phyloP scores from a whole-genome alignment of 768 basidiomycete genomes.

The Hericium coralloides region DNA sequence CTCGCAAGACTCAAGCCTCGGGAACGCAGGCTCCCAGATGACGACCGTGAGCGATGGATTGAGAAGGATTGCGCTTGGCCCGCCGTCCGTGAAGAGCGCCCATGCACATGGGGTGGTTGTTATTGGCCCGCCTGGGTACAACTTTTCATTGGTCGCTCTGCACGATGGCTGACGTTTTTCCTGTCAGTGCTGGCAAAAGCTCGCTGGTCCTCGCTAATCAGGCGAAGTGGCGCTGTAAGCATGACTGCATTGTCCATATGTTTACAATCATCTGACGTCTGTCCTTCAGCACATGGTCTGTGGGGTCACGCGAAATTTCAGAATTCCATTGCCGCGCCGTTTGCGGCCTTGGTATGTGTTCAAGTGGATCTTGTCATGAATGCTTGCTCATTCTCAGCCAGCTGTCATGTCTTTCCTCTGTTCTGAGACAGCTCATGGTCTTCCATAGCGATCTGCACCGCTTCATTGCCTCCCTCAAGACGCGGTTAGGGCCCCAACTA shows the following conservation, averaged over 20 bases:
- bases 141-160: neutral
- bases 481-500: slow-evolving; percentile 59
- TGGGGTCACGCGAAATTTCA: slow-evolving; percentile 77
- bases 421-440: slow-evolving; percentile 66
- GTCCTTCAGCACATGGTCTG: slow-evolving; percentile 40
- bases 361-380: neutral
- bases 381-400: slow-evolving; percentile 17
- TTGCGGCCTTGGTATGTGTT: slow-evolving; percentile 46
- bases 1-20: slow-evolving; percentile 4
- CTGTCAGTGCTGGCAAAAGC: slow-evolving; percentile 61
- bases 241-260: neutral
- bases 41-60: slow-evolving; percentile 31
- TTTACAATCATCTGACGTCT: neutral
- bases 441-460: slow-evolving; percentile 62
- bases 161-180: neutral
- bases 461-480: slow-evolving; percentile 50
- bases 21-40: slow-evolving; percentile 12
- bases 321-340: slow-evolving; percentile 55
- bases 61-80: slow-evolving; percentile 34
- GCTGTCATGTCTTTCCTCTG: slow-evolving; percentile 62
- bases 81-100: slow-evolving; percentile 29
- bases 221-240: slow-evolving; percentile 59
- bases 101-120: slow-evolving; percentile 55
- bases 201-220: slow-evolving; percentile 62
- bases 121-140: slow-evolving; percentile 54